These are phyloP conservation scores for Thyridium curvatum DNA, from an alignment of 2,329 filamentous ascomycete genomes.

Conservation along the genomic window DNA sequence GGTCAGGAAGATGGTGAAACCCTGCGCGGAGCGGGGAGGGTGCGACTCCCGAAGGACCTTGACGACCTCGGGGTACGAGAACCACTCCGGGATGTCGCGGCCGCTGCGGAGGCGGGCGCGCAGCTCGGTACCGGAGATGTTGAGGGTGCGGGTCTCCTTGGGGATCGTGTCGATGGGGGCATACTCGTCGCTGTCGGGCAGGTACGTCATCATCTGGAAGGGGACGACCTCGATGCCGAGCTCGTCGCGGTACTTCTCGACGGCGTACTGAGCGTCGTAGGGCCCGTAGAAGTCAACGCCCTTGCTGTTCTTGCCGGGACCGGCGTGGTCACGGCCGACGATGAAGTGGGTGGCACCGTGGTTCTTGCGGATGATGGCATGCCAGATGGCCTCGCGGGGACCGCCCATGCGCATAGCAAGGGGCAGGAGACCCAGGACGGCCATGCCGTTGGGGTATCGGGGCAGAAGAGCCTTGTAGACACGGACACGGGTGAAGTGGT, in stretches of 20 bases:
- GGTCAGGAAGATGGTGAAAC: slow-evolving; percentile 97
- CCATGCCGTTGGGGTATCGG: slow-evolving; percentile 98
- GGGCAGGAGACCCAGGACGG: slow-evolving; percentile 86
- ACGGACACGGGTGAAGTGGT: slow-evolving; percentile 98
- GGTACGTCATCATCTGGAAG: slow-evolving; percentile 99
- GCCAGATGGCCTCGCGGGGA: slow-evolving; percentile 97
- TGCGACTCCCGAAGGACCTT: slow-evolving; percentile 93
- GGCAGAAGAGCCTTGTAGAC: slow-evolving; percentile 97
- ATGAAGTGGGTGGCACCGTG: slow-evolving; percentile 99
- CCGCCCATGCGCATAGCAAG: slow-evolving; percentile 99
- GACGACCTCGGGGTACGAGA: slow-evolving; percentile 99
- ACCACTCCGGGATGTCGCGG: slow-evolving; percentile 96
- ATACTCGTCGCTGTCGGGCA: slow-evolving; percentile 96
- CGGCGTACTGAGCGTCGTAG: slow-evolving; percentile 92
- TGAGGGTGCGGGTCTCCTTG: slow-evolving; percentile 75
- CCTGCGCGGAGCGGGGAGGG: slow-evolving; percentile 83
- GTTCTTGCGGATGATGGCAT: slow-evolving; percentile 99
- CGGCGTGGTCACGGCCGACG: slow-evolving; percentile 95
- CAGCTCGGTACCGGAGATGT: slow-evolving; percentile 86
- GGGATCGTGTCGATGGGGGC: slow-evolving; percentile 85
- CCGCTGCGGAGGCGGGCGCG: slow-evolving; percentile 85
- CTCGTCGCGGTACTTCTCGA: slow-evolving; percentile 94
- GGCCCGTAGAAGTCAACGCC: slow-evolving; percentile 96
- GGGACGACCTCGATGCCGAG: slow-evolving; percentile 98
- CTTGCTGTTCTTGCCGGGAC: slow-evolving; percentile 96